Conservation (phyloP, 176 grass and related monocot genomes). For the Phoenix roebelenii region DNA sequence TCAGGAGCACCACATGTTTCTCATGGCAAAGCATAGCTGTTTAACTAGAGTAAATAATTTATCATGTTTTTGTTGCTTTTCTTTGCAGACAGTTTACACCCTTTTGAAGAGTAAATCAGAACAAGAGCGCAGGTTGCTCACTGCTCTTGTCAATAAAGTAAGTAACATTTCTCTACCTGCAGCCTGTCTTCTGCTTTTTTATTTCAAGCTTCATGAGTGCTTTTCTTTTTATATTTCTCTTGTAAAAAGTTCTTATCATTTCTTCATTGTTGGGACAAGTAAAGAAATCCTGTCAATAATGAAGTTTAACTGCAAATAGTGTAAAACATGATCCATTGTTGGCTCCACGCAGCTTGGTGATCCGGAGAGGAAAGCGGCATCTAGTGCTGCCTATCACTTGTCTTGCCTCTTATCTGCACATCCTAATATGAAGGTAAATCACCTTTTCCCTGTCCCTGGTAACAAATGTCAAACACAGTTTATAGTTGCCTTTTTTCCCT, state of each 20-base stretch:
- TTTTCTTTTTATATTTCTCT: no score
- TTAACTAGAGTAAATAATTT: background rate
- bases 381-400: constrained; percentile 75
- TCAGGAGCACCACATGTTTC: no score
- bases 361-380: constrained; percentile 88
- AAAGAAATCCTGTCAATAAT: no score
- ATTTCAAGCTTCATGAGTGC: background rate
- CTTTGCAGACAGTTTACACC: constrained; percentile 67
- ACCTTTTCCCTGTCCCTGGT: background rate
- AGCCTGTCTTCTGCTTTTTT: constrained; percentile 5
- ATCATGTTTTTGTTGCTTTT: constrained; percentile 2
- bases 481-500: no score
- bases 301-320: no score
- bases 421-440: constrained; percentile 91
- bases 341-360: constrained; percentile 65
- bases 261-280: no score
- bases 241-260: no score
- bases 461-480: no score
- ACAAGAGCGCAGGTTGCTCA: constrained; percentile 85
- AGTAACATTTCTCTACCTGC: constrained; percentile 20
- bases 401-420: constrained; percentile 63
- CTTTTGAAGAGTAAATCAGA: constrained; percentile 90
- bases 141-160: constrained; percentile 96
- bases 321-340: background rate
- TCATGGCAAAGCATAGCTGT: background rate